Base-by-base conservation (phyloP, 352 stramenopile species). In the Globisporangium irregulare region DNA sequence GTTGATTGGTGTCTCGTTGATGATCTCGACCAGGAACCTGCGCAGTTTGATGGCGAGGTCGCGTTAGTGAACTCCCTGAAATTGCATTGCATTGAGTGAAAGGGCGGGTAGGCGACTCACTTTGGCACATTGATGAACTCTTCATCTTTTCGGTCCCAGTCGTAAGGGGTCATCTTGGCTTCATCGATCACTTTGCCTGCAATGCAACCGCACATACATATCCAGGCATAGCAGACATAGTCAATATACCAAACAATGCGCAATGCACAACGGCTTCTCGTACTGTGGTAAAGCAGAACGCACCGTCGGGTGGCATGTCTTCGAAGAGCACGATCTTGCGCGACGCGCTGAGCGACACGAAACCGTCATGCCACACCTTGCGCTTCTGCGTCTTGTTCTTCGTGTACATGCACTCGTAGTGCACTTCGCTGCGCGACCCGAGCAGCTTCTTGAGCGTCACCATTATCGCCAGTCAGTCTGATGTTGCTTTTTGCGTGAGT, bases 381-480 rank as follows among this genome's bases (percentile, higher is more conserved):
- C 78, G 76, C 77, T 95, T 95, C 74, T 93, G 85, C 53, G 85
- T 91, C 81, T 93, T 93, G 81, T 95, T 80, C 73, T 92, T 95
- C 48, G 86, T 94, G 79, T 93, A 94, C 84, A 94, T 91, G 73
- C 86, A 94, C 71, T 87, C 84, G 70, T 78, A 90, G 66, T 79
- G 69, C 61, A 77, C 74, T 66, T 88, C 82, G 1, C 64, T 66
- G n/a, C 62, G 67, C 50, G 73, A 66, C 41, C 84, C 82, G 20
- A 92, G 69, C 67, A 92, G 68, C 62, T 80, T 65, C 59, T 71
- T 72, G 55, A 90, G 60, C 68, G 78, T 84, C 25, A 87, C 84
- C 84, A 92, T 92, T n/a, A 1, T 8, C 14, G 15, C n/a, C 36
- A 43, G 10, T 27, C 50, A 18, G 22, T n/a, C 32, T 57, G 51